A percentile compares a stretch with the other conserved stretches of the same genome.
Conservation (phyloP, 2,329 filamentous ascomycete species). For the Pseudopyrenochaeta lycopersici region DNA sequence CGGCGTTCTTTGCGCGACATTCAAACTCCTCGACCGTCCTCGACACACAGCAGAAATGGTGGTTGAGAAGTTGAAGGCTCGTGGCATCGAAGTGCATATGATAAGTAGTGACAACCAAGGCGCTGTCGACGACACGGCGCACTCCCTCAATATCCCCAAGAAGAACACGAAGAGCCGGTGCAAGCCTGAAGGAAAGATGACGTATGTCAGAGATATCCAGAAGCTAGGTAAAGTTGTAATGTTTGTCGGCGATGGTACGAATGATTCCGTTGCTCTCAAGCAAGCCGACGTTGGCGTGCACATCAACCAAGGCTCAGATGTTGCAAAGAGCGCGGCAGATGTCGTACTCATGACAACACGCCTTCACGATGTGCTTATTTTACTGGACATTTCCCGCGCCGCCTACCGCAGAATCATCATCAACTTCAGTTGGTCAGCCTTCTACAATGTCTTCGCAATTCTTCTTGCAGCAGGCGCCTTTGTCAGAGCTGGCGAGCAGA, state of each 20-base stretch:
- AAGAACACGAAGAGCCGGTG: conserved; percentile 55
- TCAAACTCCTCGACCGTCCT: conserved; percentile 59
- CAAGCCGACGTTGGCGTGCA: conserved; percentile 77
- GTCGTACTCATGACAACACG: conserved; percentile 70
- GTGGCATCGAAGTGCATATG: conserved; percentile 62
- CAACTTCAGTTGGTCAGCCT: conserved; percentile 75
- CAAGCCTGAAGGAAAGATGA: conserved; percentile 64
- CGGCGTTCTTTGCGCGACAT: conserved; percentile 55
- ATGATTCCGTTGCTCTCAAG: conserved; percentile 77
- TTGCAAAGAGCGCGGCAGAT: conserved; percentile 73
- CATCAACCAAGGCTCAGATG: conserved; percentile 66
- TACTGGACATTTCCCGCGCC: conserved; percentile 63
- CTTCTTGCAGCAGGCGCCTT: conserved; percentile 68
- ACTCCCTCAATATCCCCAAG: conserved; percentile 45
- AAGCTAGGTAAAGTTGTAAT: conserved; percentile 57
- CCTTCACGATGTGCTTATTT: conserved; percentile 65
- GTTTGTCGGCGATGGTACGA: conserved; percentile 81
- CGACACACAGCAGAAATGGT: conserved; percentile 62
- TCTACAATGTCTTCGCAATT: conserved; percentile 76
- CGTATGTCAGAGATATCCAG: conserved; percentile 57
- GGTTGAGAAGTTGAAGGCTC: conserved; percentile 59
- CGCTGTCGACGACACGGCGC: conserved; percentile 60
- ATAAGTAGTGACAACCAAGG: conserved; percentile 65
- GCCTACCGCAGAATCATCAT: conserved; percentile 59
- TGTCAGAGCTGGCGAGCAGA: conserved; percentile 50